phyloP scores from a whole-genome alignment of 1,139 yeast genomes.

The Arxiozyma slooffiae region DNA sequence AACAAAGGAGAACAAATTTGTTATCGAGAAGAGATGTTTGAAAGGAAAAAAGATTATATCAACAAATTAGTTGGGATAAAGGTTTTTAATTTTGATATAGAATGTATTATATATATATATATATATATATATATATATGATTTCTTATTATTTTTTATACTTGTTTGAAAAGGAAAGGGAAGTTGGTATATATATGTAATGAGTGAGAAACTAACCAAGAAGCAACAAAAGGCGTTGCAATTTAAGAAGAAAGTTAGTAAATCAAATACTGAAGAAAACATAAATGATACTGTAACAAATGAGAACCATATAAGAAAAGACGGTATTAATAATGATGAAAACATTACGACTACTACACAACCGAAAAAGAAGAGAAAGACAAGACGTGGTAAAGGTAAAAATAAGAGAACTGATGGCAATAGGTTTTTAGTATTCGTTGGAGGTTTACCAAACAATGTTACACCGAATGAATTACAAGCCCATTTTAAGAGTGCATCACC shows the following conservation, averaged over 20 bases:
- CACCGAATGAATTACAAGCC: conserved; percentile 50
- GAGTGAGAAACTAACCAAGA: conserved; percentile 53
- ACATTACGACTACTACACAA: conserved; percentile 25
- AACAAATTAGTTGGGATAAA: too few species aligned
- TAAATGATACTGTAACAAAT: neutral
- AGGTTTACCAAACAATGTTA: conserved; percentile 67
- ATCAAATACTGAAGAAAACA: neutral
- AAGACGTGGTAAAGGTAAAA: conserved; percentile 61
- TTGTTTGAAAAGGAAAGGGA: too few species aligned
- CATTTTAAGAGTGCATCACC: conserved; percentile 74
- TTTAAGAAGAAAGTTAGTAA: conserved; percentile 32
- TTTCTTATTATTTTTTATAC: too few species aligned
- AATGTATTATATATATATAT: too few species aligned
- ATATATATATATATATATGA: too few species aligned
- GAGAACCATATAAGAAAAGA: conserved; percentile 15
- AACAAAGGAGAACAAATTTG: neutral
- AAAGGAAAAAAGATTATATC: conserved; percentile 23
- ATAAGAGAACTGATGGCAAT: conserved; percentile 48
- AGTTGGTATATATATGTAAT: conserved; percentile 1
- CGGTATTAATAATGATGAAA: conserved; percentile 12
- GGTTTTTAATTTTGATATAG: too few species aligned
- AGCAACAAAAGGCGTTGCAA: conserved; percentile 68
- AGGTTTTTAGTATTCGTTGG: conserved; percentile 87
- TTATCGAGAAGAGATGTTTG: neutral
- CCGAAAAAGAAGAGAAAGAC: conserved; percentile 62